Base-by-base conservation (phyloP, 1,284 basidiomycete genomes). In the Cryptococcus sp. region DNA sequence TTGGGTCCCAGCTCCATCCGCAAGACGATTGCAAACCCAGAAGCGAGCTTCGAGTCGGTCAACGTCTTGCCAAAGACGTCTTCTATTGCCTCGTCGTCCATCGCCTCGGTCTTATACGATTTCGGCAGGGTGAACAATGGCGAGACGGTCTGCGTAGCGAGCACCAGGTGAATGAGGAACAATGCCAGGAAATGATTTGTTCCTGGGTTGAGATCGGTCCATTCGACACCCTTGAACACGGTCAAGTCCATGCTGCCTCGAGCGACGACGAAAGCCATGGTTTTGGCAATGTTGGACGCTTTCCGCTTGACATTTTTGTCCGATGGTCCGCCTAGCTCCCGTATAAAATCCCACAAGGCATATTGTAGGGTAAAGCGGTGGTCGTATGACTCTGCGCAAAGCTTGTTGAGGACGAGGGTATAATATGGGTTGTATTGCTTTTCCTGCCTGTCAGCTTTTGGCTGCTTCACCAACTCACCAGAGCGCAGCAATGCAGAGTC, bases 381-480 rank as follows among this genome's bases (percentile, higher is more conserved):
- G 6, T 85, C 83, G 51, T 77, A 76, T 2, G 73, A 72, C 45
- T 68, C 62, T 5, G 65, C 53, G 40, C 71, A 72, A 4, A 75
- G 65, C 58, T 89, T 85, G 1, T 87, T 83, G 6, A 79, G 79
- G 40, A 98, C 83, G 22, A 99, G 82, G 1, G 87, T 82, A 71
- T 98, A 98, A 75, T 91, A 98, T 0, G 95, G 94, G 64, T 98
- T 98, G 75, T 95, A 97, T 1, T 78, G 72, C 66, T 84, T 85
- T 72, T 97, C 94, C 88, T 93, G 62, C 3, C 26, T 48, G 22
- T 50, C 24, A 51, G 34, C 21, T 18, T 38, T 21, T 31, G 51
- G 9, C 28, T 31, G 7, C 14, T 9, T 19, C 19, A 18, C 45
- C 10, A 19, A 19, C 24, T 4, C n/a, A 91, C 90, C 69, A 92